Base-by-base conservation (phyloP, 345 rosid species). In the Bruguiera sexangula region DNA sequence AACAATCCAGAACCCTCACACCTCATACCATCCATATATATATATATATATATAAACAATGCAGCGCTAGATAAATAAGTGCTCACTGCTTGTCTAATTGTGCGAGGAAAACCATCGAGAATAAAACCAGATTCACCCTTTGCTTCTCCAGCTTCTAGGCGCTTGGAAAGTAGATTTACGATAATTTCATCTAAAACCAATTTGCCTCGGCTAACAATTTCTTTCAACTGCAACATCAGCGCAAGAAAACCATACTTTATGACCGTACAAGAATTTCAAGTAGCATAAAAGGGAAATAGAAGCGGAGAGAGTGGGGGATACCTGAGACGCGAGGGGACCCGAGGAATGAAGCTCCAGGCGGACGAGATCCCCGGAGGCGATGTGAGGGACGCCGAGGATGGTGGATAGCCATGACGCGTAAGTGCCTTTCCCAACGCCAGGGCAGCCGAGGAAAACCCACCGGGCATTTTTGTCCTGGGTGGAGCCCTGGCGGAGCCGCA, bases 401-500 rank as follows among this genome's bases (percentile, higher is more conserved):
- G 60, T 63, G 36, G 99, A 95, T 61, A 95, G 87, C 32, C 91
- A 91, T 36, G 99, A 95, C 39, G 99, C 94, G 32, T 95, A 95
- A 1, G 99, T 92, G 1, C 99, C 98, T 82, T 95, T 95, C 16
- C 99, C 99, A 29, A 95, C 97, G 65, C 99, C 98, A 0, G 99
- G 98, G 55, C 98, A 95, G 62, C 99, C 99, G 4, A 92, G 92
- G 69, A 92, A 95, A 3, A 90, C 94, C 99, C 99, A 95, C 70
- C 88, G 98, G 66, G 79, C 82, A 67, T 81, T 84, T 67, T 84
- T 82, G 6, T 81, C 37, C 37, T 34, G 59, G 13, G 73, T 61
- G 13, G 73, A 62, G 70, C 73, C 77, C 32, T 62, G 69, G 21
- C 69, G 62, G 52, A 71, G 69, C 63, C 48, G 67, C 32, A 74